Evolutionary conservation across 2,329 filamentous ascomycete species (phyloP), one percentile per base, ranked within the genome.

Genomic region (Penicillium sp.): DNA sequence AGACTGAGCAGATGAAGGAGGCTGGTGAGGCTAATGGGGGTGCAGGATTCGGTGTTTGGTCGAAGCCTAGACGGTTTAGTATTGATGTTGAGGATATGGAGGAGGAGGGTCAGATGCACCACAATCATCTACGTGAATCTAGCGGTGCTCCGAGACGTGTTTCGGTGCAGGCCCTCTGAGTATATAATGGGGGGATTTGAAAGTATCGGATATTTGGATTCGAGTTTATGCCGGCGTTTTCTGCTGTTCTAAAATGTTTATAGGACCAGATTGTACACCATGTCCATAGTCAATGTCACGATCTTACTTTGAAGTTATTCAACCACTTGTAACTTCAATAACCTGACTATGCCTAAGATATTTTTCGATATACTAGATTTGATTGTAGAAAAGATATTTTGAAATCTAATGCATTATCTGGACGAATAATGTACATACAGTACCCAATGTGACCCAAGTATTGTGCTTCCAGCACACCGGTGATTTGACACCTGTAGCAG

Each of bases 21-120:
- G 59, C 59, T 8, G 53, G 63, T 1, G 58, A 54, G 25, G 49
- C 60, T 0, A 56, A 71, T 53, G 67, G 67, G 1, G 61, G 61
- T 3, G 60, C 60, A 7, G 11, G 50, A 4, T 66, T 69, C 26
- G 69, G 69, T 10, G 58, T 71, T 55, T 72, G 69, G 69, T 65
- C 69, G 33, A 66, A 62, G 33, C 69, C 69, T 6, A 59, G 69
- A 33, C 65, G 69, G 19, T 72, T 72, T 35, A 71, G 68, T 42
- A 57, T 72, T 50, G 69, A 72, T 52, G 62, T 72, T 31, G 66
- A 68, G 19, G 69, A 71, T 46, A 30, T 65, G 46, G 63, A 66
- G 49, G 62, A 65, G n/a, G 57, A 66, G 28, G 54, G 60, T 4
- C 60, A 60, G 45, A 50, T 52, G 44, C 69, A 72, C 55, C 61